Evolutionary conservation across 768 basidiomycete species (phyloP).

Genomic region (Lactarius akahatsu): DNA sequence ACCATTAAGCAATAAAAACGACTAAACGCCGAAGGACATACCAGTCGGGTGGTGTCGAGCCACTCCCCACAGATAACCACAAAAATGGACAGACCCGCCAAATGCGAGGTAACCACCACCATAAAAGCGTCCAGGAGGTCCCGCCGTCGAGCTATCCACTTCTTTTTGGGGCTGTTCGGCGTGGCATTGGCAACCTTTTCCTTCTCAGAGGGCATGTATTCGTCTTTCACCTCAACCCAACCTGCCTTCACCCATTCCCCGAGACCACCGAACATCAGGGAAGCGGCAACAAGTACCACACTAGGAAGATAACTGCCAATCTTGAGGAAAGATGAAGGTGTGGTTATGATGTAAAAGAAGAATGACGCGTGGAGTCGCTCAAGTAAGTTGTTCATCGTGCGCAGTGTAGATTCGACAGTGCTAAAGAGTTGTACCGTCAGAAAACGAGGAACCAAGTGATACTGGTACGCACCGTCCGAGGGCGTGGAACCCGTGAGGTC

Average conservation of each 20-base stretch:
- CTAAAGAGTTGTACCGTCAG: slow-evolving; percentile 39
- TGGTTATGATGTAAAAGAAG: slow-evolving; percentile 88
- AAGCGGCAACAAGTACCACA: slow-evolving; percentile 77
- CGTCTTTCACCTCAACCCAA: slow-evolving; percentile 41
- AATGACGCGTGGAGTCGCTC: slow-evolving; percentile 97
- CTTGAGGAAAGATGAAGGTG: slow-evolving; percentile 70
- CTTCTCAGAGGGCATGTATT: not conserved
- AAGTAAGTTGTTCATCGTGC: slow-evolving; percentile 90
- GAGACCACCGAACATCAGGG: slow-evolving; percentile 84
- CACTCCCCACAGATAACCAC: slow-evolving; percentile 44
- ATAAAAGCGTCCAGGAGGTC: slow-evolving; percentile 53
- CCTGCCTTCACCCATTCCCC: slow-evolving; percentile 66
- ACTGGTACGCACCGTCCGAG: slow-evolving; percentile 68
- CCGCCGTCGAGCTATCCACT: slow-evolving; percentile 50
- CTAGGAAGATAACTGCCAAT: slow-evolving; percentile 91
- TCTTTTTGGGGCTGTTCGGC: slow-evolving; percentile 19
- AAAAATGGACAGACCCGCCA: slow-evolving; percentile 54
- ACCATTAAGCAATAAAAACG: not conserved
- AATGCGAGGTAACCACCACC: slow-evolving; percentile 58
- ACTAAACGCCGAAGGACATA: slow-evolving; percentile 33
- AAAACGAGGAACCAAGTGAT: not conserved
- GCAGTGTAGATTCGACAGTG: slow-evolving; percentile 80
- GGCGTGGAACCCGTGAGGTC: slow-evolving; percentile 94
- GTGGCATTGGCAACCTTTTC: not conserved
- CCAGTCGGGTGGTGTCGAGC: slow-evolving; percentile 45